Conservation (phyloP, 345 rosid genomes). For the Salix dunnii region DNA sequence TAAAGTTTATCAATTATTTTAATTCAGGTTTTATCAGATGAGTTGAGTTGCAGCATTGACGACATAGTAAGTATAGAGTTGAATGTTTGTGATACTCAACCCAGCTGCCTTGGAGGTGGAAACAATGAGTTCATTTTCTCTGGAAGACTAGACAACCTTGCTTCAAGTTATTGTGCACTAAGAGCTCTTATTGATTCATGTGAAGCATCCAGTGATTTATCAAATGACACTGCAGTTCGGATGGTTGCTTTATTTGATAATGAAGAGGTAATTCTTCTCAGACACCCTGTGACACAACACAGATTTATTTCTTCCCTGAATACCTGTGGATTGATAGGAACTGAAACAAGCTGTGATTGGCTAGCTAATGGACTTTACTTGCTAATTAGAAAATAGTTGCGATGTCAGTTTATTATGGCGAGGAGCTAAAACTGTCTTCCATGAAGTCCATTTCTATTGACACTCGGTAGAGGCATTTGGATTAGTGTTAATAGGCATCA, state of each 20-base stretch:
- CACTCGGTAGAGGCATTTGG: too few relatives aligned
- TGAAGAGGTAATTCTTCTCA: constrained; percentile 67
- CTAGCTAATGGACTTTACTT: background rate
- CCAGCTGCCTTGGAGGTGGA: constrained; percentile 96
- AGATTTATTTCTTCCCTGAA: constrained; percentile 6
- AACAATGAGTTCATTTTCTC: constrained; percentile 85
- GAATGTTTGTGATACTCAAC: constrained; percentile 91
- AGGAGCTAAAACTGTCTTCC: background rate
- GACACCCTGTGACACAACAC: background rate
- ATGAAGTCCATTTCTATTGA: background rate
- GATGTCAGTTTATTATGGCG: background rate
- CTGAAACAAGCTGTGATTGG: background rate
- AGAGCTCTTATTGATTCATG: constrained; percentile 87
- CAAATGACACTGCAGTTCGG: constrained; percentile 60
- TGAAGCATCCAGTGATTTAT: constrained; percentile 43
- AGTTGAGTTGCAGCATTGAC: constrained; percentile 54
- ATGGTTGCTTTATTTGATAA: constrained; percentile 95
- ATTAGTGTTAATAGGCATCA: too few relatives aligned
- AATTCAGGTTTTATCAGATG: constrained; percentile 66
- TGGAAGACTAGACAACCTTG: constrained; percentile 94
- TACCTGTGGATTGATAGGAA: constrained; percentile 1
- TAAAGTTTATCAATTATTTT: constrained; percentile 7
- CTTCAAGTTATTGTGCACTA: constrained; percentile 83
- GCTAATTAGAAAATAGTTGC: background rate
- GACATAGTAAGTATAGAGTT: constrained; percentile 80